Base-by-base conservation (phyloP, 768 basidiomycete species). In the Collybiopsis luxurians region DNA sequence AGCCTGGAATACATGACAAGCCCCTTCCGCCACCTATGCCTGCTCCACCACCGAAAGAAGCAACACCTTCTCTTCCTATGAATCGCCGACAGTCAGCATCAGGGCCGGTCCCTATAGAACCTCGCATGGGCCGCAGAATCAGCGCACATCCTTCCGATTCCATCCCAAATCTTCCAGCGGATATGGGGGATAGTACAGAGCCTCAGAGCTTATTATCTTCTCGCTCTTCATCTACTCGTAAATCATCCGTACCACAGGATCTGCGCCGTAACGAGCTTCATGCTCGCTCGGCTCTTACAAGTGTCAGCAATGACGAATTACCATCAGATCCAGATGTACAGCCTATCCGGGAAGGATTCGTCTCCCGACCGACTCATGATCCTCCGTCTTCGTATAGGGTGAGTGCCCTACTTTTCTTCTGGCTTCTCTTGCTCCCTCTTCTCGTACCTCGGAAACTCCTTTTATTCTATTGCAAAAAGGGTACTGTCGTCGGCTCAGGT, bases 21-120 rank as follows among this genome's bases (percentile, higher is more conserved):
- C 53, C 53, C 19, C 53, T 55, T 4, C 53, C 53, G 43, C 53
- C 42, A 55, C 53, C 42, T 4, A 38, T 40, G 43, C 53, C 42
- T 42, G 27, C 42, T 55, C 17, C 24, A 40, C 38, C 38, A 11
- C 28, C 28, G 27, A 40, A 55, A 23, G 53, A 28, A 43, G 53
- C 28, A 7, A 34, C 30, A 19, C 21, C 43, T 40, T 11, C 27
- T 44, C 27, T 28, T 48, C 47, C 47, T 10, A 48, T 45, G 30
- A 27, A 30, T 31, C 30, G n/a, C 43, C 40, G 53, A 45, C 13
- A 27, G 27, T 28, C 43, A 42, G 23, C 53, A 24, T 23, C 43
- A 43, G 53, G 53, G 28, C 26, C 26, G 53, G 42, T 23, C 31
- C 42, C 53, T 24, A 15, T 34, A 55, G 53, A 55, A 17, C 43